These are phyloP conservation scores for Glycine tomentella DNA, from an alignment of 306 rosid species.

Conservation along the genomic window DNA sequence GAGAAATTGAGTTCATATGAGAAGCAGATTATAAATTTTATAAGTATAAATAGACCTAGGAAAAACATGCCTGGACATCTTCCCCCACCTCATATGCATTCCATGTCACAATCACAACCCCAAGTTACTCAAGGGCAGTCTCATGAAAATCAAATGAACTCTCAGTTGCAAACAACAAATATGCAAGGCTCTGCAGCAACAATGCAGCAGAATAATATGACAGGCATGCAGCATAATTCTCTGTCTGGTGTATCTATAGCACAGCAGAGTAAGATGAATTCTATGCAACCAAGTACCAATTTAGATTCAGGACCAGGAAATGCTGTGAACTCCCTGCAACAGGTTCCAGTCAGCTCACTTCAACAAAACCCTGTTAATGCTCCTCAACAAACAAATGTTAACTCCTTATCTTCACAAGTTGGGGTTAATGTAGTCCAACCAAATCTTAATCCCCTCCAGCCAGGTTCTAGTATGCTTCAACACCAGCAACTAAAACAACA, in stretches of 20 bases:
- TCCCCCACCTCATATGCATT: slow-evolving; percentile 73
- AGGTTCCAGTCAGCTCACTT: slow-evolving; percentile 63
- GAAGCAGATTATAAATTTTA: slow-evolving; percentile 72
- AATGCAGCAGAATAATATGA: slow-evolving; percentile 67
- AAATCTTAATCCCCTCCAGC: slow-evolving; percentile 65
- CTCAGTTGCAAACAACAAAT: slow-evolving; percentile 77
- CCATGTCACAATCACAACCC: slow-evolving; percentile 73
- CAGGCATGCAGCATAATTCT: slow-evolving; percentile 76
- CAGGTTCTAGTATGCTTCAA: slow-evolving; percentile 73
- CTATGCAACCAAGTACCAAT: slow-evolving; percentile 69
- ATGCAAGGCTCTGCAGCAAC: slow-evolving; percentile 66
- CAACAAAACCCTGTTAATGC: slow-evolving; percentile 79
- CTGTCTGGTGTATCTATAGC: slow-evolving; percentile 64
- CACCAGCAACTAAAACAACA: slow-evolving; percentile 74
- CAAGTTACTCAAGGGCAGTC: slow-evolving; percentile 73
- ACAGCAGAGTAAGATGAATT: too few relatives aligned
- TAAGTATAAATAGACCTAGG: slow-evolving; percentile 70
- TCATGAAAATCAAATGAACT: slow-evolving; percentile 83
- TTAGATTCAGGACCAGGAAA: slow-evolving; percentile 79
- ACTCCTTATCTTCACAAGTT: slow-evolving; percentile 71
- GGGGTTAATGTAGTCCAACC: slow-evolving; percentile 72
- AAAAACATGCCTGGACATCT: slow-evolving; percentile 73
- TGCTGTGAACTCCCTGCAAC: slow-evolving; percentile 68
- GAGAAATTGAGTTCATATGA: slow-evolving; percentile 72
- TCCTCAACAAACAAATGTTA: slow-evolving; percentile 70